phyloP scores from a whole-genome alignment of 2,329 filamentous ascomycete species.

The Aspergillus spinulosporus region DNA sequence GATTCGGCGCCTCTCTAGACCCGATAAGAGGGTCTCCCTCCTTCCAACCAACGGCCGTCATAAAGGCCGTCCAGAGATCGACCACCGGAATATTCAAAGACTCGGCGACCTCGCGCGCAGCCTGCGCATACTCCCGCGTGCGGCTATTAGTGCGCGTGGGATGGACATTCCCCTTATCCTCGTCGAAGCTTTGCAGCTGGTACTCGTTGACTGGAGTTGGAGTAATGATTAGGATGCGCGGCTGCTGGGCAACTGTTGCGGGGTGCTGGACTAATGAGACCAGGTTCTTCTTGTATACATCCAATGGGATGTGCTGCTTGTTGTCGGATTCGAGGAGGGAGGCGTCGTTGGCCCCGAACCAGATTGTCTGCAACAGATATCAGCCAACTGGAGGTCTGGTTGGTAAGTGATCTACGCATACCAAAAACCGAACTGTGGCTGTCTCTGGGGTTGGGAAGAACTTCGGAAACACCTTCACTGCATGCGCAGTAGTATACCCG shows the following conservation, averaged over 20 bases:
- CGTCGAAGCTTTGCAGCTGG: slow-evolving; percentile 55
- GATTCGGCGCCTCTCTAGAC: slow-evolving; percentile 58
- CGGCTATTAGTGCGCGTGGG: slow-evolving; percentile 59
- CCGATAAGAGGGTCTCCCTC: slow-evolving; percentile 55
- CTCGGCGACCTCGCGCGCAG: slow-evolving; percentile 62
- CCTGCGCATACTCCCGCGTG: slow-evolving; percentile 65
- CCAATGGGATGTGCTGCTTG: slow-evolving; percentile 73
- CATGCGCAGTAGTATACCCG: slow-evolving; percentile 80
- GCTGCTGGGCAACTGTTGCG: slow-evolving; percentile 66
- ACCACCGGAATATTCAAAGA: slow-evolving; percentile 62
- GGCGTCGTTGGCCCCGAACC: slow-evolving; percentile 91
- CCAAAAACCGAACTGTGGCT: slow-evolving; percentile 49
- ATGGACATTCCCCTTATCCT: slow-evolving; percentile 49
- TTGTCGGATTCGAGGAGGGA: slow-evolving; percentile 61
- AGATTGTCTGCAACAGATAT: slow-evolving; percentile 59
- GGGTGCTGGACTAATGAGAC: slow-evolving; percentile 71
- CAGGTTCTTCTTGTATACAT: slow-evolving; percentile 72
- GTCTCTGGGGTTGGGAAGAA: slow-evolving; percentile 68
- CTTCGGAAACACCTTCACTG: slow-evolving; percentile 65
- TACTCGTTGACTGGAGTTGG: slow-evolving; percentile 83
- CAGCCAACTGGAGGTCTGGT: slow-evolving; percentile 2
- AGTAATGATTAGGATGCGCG: slow-evolving; percentile 72
- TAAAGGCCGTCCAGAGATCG: slow-evolving; percentile 77
- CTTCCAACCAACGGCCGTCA: slow-evolving; percentile 62
- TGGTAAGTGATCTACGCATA: slow-evolving; percentile 21